Evolutionary conservation across 2,329 filamentous ascomycete species (phyloP).

Genomic region (Sporothrix inflata): DNA sequence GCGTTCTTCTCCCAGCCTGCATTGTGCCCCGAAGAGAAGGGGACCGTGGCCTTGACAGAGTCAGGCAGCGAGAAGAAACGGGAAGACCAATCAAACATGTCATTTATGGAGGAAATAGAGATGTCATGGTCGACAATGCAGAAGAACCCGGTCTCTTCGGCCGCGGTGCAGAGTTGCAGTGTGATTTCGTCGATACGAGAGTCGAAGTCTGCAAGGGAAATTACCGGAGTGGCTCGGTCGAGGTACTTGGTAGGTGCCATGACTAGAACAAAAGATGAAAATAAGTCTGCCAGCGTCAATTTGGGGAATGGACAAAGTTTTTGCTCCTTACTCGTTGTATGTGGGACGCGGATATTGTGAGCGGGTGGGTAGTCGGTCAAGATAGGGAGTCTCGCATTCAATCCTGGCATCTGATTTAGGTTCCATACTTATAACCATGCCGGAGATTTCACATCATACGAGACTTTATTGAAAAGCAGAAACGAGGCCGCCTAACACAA

Average conservation of each 20-base stretch:
- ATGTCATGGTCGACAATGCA: conserved; percentile 60
- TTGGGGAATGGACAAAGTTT: conserved; percentile 12
- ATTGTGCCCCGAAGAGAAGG: conserved; percentile 54
- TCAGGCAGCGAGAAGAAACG: conserved; percentile 59
- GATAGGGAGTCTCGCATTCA: conserved; percentile 9
- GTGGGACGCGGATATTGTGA: conserved; percentile 4
- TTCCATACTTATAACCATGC: conserved; percentile 14
- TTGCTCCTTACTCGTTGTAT: conserved; percentile 12
- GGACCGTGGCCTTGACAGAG: conserved; percentile 54
- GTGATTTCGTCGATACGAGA: conserved; percentile 58
- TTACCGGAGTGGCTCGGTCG: conserved; percentile 51
- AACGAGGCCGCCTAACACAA: conserved; percentile 6
- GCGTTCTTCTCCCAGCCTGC: conserved; percentile 63
- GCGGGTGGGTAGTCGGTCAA: conserved; percentile 10
- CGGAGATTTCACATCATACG: conserved; percentile 6
- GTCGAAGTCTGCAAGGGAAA: conserved; percentile 59
- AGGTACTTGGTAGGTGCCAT: conserved; percentile 44
- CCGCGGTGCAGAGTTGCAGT: conserved; percentile 53
- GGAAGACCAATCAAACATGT: conserved; percentile 50
- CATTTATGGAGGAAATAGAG: conserved; percentile 50
- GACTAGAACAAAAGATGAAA: neutral
- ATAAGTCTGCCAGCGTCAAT: conserved; percentile 3
- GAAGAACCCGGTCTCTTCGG: conserved; percentile 65
- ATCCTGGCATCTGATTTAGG: conserved; percentile 12
- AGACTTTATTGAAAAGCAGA: conserved; percentile 8